Evolutionary conservation across 345 rosid species (phyloP).

Genomic region (Schrenkiella parvula): DNA sequence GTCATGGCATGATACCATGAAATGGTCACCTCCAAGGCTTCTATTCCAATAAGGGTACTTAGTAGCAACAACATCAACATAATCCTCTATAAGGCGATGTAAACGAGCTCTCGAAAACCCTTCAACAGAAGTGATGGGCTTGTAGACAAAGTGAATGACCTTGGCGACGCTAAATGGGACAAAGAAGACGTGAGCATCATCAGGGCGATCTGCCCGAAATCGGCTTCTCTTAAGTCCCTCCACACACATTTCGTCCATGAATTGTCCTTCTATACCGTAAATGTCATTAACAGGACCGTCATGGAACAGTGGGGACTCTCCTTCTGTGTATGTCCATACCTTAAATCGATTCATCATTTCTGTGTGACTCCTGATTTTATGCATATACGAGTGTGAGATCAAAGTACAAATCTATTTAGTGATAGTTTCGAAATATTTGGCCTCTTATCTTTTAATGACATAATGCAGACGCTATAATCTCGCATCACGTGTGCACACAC

Average conservation of each 20-base stretch:
- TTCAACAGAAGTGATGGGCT: slow-evolving; percentile 37
- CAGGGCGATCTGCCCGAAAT: slow-evolving; percentile 41
- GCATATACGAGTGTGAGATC: slow-evolving; percentile 10
- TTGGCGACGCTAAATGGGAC: slow-evolving; percentile 57
- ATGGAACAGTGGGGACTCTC: slow-evolving; percentile 60
- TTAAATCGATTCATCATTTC: slow-evolving; percentile 64
- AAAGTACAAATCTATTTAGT: not conserved
- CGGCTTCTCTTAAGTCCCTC: slow-evolving; percentile 34
- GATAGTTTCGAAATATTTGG: not conserved
- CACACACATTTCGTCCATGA: slow-evolving; percentile 54
- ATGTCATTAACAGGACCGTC: slow-evolving; percentile 58
- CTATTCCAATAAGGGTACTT: slow-evolving; percentile 57
- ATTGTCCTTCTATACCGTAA: slow-evolving; percentile 63
- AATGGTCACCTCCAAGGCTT: slow-evolving; percentile 61
- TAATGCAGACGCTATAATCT: not conserved
- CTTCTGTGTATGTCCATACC: slow-evolving; percentile 72
- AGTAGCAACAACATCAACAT: slow-evolving; percentile 34
- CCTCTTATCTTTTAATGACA: not conserved
- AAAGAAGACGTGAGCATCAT: slow-evolving; percentile 50
- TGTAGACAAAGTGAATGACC: slow-evolving; percentile 46
- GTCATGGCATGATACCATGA: slow-evolving; percentile 67
- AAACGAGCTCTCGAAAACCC: slow-evolving; percentile 48
- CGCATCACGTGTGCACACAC: not conserved
- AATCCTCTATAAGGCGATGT: slow-evolving; percentile 53
- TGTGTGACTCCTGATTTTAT: slow-evolving; percentile 51